Percentiles rank a stretch among this genome's conserved stretches.
These are phyloP conservation scores for Pisolithus albus DNA, from an alignment of 768 basidiomycete genomes.

Conservation along the genomic window DNA sequence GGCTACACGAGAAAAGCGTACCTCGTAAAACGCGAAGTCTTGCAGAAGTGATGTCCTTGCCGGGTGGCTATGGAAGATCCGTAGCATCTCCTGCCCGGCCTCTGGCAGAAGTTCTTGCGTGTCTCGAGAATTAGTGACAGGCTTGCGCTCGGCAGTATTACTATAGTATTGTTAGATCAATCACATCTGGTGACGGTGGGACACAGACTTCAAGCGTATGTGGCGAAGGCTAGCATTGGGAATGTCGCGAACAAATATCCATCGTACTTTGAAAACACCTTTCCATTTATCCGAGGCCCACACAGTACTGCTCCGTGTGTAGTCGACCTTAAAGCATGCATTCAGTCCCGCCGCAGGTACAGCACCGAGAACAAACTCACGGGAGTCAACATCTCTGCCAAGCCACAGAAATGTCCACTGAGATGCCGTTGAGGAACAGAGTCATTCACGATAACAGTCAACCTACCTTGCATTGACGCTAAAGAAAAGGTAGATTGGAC, in stretches of 20 bases:
- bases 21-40: slow-evolving; percentile 91
- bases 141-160: slow-evolving; percentile 97
- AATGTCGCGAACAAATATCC: slow-evolving; percentile 96
- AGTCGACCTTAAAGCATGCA: slow-evolving; percentile 58
- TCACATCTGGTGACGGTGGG: slow-evolving; percentile 1
- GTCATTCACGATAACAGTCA: neutral
- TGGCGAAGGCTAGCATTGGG: slow-evolving; percentile 85
- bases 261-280: slow-evolving; percentile 95
- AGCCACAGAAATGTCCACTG: slow-evolving; percentile 96
- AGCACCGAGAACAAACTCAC: slow-evolving; percentile 35
- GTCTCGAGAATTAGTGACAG: slow-evolving; percentile 96
- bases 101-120: slow-evolving; percentile 96
- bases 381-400: slow-evolving; percentile 96
- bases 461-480: slow-evolving; percentile 85
- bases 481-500: slow-evolving; percentile 97
- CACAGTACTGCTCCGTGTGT: slow-evolving; percentile 89
- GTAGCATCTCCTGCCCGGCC: slow-evolving; percentile 93
- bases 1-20: slow-evolving; percentile 25
- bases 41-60: slow-evolving; percentile 89
- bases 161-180: slow-evolving; percentile 35
- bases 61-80: slow-evolving; percentile 91
- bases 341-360: neutral
- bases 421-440: slow-evolving; percentile 2
- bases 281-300: slow-evolving; percentile 99
- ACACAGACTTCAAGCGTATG: slow-evolving; percentile 70